These are phyloP conservation scores for Gnomoniopsis smithogilvyi DNA, from an alignment of 2,329 filamentous ascomycete species.

Conservation along the genomic window DNA sequence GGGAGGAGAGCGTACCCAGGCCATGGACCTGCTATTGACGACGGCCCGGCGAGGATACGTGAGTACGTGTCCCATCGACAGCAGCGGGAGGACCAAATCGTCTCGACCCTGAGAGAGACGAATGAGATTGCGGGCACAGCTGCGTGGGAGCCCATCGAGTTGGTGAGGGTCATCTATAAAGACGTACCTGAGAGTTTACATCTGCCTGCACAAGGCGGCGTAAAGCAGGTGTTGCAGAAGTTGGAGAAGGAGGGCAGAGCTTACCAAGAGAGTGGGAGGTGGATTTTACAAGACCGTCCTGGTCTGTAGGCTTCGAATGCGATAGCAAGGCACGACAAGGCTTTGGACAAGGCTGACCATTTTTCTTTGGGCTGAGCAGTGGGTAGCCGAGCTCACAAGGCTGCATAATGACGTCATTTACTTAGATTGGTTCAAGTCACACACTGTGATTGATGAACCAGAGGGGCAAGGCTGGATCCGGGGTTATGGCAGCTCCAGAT, in stretches of 20 bases:
- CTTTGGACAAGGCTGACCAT: not conserved
- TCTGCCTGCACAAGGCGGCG: constrained; percentile 69
- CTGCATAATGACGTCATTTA: constrained; percentile 12
- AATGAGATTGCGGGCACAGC: constrained; percentile 23
- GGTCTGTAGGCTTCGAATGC: constrained; percentile 31
- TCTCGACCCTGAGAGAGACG: constrained; percentile 56
- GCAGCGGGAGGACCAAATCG: constrained; percentile 74
- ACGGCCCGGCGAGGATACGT: constrained; percentile 66
- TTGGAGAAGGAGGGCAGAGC: constrained; percentile 71
- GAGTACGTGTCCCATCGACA: constrained; percentile 84
- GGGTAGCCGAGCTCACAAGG: not conserved
- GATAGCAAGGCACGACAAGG: not conserved
- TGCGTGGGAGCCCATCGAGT: constrained; percentile 68
- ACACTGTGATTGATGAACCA: not conserved
- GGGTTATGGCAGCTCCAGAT: not conserved
- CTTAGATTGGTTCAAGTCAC: not conserved
- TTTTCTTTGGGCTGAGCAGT: not conserved
- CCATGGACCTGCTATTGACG: constrained; percentile 75
- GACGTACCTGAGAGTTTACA: constrained; percentile 75
- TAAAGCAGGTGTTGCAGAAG: constrained; percentile 78
- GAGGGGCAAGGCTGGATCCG: not conserved
- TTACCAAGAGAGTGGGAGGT: constrained; percentile 32
- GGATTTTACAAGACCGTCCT: constrained; percentile 41
- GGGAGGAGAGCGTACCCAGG: constrained; percentile 77
- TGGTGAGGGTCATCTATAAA: constrained; percentile 85